Percentiles rank a stretch among this genome's conserved stretches.
phyloP scores from a whole-genome alignment of 768 basidiomycete genomes.

The Lactifluus piperatus region DNA sequence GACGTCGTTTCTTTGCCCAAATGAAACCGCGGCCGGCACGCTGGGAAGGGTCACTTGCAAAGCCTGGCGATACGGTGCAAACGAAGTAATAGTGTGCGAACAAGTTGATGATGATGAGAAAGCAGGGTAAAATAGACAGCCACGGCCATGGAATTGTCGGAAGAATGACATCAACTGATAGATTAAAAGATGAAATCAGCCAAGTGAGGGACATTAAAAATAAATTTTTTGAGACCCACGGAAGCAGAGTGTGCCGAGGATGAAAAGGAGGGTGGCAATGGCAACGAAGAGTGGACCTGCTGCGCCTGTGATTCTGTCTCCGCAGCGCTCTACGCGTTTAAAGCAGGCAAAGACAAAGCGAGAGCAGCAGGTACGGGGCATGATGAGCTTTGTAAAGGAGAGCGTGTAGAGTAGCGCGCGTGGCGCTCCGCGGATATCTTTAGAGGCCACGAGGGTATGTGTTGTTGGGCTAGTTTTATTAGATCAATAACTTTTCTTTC shows the following conservation, averaged over 20 bases:
- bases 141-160: constrained; percentile 53
- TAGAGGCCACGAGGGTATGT: neutral
- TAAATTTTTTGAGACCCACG: too few relatives aligned
- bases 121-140: constrained; percentile 56
- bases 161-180: constrained; percentile 68
- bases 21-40: constrained; percentile 34
- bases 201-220: neutral
- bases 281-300: constrained; percentile 87
- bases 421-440: neutral
- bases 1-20: constrained; percentile 46
- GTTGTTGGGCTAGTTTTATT: neutral
- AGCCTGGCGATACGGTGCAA: constrained; percentile 74
- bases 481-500: neutral
- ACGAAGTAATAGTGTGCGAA: constrained; percentile 80
- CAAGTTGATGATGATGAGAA: constrained; percentile 71
- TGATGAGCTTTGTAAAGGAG: neutral
- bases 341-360: constrained; percentile 48
- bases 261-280: constrained; percentile 68
- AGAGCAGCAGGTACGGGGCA: constrained; percentile 8
- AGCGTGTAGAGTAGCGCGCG: too few relatives aligned
- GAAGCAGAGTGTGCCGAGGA: constrained; percentile 63
- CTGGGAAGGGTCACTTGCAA: constrained; percentile 49
- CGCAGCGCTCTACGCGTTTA: constrained; percentile 59
- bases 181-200: neutral
- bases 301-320: constrained; percentile 76